Percentiles rank a stretch among this genome's conserved stretches.
These are phyloP conservation scores for Aspergillus olivimuriae DNA, from an alignment of 495 filamentous ascomycete species.

Conservation along the genomic window DNA sequence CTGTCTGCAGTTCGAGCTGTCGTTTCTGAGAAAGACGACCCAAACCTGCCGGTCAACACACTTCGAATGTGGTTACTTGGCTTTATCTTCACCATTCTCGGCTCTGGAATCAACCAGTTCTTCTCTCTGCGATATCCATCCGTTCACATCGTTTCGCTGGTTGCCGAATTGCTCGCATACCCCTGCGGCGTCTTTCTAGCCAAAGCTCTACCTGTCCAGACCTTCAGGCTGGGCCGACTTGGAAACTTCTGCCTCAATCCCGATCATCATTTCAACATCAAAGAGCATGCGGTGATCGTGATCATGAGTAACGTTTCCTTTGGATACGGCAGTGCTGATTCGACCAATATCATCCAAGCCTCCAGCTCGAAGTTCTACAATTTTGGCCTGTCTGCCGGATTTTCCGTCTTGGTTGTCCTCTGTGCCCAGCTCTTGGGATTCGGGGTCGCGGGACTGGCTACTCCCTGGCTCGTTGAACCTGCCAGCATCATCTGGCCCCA, in stretches of 20 bases:
- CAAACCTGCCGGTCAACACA: conserved; percentile 44
- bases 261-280: conserved; percentile 59
- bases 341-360: conserved; percentile 36
- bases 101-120: conserved; percentile 57
- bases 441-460: conserved; percentile 46
- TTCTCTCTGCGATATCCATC: conserved; percentile 49
- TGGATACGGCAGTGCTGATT: not conserved
- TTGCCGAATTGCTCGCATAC: conserved; percentile 60
- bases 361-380: conserved; percentile 53
- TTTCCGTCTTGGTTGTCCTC: conserved; percentile 35
- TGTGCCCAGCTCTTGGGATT: conserved; percentile 48
- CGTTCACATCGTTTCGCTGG: conserved; percentile 53
- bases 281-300: not conserved
- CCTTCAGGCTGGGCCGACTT: conserved; percentile 39
- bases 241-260: conserved; percentile 52
- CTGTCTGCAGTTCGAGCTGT: too few relatives aligned
- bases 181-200: conserved; percentile 52
- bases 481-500: conserved; percentile 82
- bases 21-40: too few relatives aligned
- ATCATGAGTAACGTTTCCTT: conserved; percentile 20
- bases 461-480: conserved; percentile 72
- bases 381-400: conserved; percentile 52
- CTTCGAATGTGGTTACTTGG: conserved; percentile 62
- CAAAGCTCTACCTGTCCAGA: conserved; percentile 39
- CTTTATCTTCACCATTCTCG: conserved; percentile 50